These are phyloP conservation scores for Marasmius fiardii DNA, from an alignment of 1,284 basidiomycete species.

Conservation along the genomic window DNA sequence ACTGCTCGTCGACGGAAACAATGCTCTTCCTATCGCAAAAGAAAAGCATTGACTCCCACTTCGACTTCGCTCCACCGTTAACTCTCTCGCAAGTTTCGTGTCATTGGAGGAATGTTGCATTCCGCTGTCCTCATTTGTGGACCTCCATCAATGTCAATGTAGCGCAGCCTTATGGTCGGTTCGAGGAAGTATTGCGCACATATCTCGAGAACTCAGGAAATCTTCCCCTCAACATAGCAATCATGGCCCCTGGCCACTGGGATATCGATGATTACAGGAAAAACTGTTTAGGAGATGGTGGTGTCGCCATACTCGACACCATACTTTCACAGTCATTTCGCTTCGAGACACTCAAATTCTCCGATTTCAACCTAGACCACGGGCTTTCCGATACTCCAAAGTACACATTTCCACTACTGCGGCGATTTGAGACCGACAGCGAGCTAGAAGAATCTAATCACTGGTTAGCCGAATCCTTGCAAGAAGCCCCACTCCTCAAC, in stretches of 20 bases:
- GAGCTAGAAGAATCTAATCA: neutral
- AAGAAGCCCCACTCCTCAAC: neutral
- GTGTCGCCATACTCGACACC: neutral
- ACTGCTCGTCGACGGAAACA: too few species aligned
- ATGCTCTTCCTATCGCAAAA: too few species aligned
- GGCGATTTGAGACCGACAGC: neutral
- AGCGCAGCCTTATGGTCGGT: neutral
- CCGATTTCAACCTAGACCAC: neutral
- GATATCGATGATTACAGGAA: neutral
- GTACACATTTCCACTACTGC: neutral
- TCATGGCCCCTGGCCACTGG: neutral
- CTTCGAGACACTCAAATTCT: neutral
- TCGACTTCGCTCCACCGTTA: neutral
- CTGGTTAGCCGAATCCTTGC: neutral
- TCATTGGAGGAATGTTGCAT: neutral
- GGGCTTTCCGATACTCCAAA: neutral
- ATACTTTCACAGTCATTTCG: neutral
- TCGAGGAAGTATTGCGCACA: neutral
- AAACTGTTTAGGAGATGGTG: neutral
- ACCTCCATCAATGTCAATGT: neutral
- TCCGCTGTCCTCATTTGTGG: neutral
- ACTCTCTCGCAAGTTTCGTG: neutral
- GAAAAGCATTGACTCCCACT: neutral
- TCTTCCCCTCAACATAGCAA: neutral
- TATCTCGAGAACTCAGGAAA: neutral